phyloP scores from a whole-genome alignment of 1,284 basidiomycete genomes.

The Malassezia restricta region DNA sequence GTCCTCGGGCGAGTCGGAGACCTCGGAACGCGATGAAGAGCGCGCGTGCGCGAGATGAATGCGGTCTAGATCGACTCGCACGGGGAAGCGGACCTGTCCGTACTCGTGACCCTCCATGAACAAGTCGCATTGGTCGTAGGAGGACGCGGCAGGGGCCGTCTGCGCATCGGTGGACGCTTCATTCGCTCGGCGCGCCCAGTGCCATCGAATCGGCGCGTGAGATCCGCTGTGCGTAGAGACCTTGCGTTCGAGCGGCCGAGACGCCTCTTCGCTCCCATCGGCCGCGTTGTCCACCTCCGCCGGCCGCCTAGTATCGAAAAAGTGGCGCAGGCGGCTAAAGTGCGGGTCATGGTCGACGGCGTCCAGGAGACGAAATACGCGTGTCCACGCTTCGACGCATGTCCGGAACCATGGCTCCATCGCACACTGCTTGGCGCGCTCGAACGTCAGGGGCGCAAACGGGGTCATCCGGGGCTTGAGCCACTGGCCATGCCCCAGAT shows the following conservation, averaged over 20 bases:
- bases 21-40: background rate
- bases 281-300: slow-evolving; percentile 16
- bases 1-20: background rate
- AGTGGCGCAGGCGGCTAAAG: slow-evolving; percentile 29
- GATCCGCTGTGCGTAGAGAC: background rate
- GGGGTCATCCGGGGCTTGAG: slow-evolving; percentile 21
- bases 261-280: slow-evolving; percentile 8
- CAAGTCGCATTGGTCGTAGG: background rate
- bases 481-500: slow-evolving; percentile 21
- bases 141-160: background rate
- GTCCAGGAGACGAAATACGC: slow-evolving; percentile 28
- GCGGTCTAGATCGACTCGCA: slow-evolving; percentile 33
- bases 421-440: slow-evolving; percentile 22
- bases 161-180: background rate
- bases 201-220: background rate
- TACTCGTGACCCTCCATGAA: background rate
- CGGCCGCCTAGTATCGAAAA: slow-evolving; percentile 34
- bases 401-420: slow-evolving; percentile 22
- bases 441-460: slow-evolving; percentile 22
- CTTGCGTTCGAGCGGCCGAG: slow-evolving; percentile 8
- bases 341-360: slow-evolving; percentile 32
- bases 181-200: slow-evolving; percentile 10
- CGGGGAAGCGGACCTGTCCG: slow-evolving; percentile 19
- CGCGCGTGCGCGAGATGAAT: slow-evolving; percentile 20
- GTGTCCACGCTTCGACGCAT: slow-evolving; percentile 22